These are phyloP conservation scores for Beauveria scarabaeidicola DNA, from an alignment of 2,329 filamentous ascomycete genomes.

Conservation along the genomic window DNA sequence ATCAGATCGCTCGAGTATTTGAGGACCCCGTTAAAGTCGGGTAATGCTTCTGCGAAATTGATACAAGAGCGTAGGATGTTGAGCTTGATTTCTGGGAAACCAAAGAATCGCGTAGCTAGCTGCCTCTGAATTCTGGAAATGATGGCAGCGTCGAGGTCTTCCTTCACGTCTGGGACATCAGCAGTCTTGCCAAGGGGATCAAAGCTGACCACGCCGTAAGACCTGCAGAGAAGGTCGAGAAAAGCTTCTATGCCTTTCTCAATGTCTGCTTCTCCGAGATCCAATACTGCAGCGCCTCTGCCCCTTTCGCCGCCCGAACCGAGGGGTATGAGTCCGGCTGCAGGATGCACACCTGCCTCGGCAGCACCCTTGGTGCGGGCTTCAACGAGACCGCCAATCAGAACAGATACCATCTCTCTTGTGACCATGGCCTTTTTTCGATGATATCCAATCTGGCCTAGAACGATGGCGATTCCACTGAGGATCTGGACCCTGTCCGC, in stretches of 20 bases:
- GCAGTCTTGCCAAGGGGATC: constrained; percentile 26
- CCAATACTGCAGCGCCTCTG: constrained; percentile 46
- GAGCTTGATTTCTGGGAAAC: constrained; percentile 71
- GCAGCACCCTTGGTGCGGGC: constrained; percentile 87
- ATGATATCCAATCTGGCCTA: constrained; percentile 69
- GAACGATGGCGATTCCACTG: constrained; percentile 78
- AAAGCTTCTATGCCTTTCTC: constrained; percentile 59
- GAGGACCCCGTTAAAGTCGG: constrained; percentile 85
- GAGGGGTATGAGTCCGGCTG: constrained; percentile 71
- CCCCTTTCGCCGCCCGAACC: constrained; percentile 44
- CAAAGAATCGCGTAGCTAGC: constrained; percentile 56
- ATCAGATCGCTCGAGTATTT: constrained; percentile 78
- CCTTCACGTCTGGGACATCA: constrained; percentile 16
- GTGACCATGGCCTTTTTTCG: constrained; percentile 89
- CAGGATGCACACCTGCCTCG: constrained; percentile 93
- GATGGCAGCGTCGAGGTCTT: constrained; percentile 44
- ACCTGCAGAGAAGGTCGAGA: constrained; percentile 50
- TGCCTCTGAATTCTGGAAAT: constrained; percentile 52
- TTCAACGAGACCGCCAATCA: constrained; percentile 80
- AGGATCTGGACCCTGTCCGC: constrained; percentile 72
- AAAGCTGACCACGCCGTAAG: constrained; percentile 54
- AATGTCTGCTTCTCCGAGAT: constrained; percentile 55
- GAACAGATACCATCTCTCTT: constrained; percentile 71
- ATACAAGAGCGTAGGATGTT: constrained; percentile 85
- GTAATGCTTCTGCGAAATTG: constrained; percentile 86